Evolutionary conservation across 768 basidiomycete genomes (phyloP).

Genomic region (Naematelia encephala): DNA sequence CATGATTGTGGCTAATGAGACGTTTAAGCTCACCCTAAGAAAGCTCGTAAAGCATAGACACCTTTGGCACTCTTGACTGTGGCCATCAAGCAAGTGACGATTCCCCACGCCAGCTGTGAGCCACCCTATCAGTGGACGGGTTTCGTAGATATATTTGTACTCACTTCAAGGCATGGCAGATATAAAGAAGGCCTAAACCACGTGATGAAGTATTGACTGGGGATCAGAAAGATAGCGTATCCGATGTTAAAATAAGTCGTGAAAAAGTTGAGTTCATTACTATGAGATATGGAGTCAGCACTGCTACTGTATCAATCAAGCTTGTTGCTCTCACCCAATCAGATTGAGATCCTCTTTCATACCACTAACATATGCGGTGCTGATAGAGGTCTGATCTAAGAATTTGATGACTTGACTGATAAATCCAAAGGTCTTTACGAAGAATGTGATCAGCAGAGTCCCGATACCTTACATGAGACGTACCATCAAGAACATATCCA

Average conservation of each 20-base stretch:
- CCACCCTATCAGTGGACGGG: too few relatives aligned
- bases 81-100: conserved; percentile 23
- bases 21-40: conserved; percentile 40
- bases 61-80: conserved; percentile 20
- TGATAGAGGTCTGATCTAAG: conserved; percentile 4
- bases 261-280: conserved; percentile 46
- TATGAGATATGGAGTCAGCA: too few relatives aligned
- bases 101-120: conserved; percentile 20
- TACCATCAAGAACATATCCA: conserved; percentile 26
- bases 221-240: conserved; percentile 9
- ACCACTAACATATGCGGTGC: conserved; percentile 24
- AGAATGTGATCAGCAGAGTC: conserved; percentile 25
- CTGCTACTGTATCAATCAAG: too few relatives aligned
- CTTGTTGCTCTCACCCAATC: too few relatives aligned
- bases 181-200: conserved; percentile 25
- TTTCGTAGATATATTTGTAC: background rate
- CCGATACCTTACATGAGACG: conserved; percentile 19
- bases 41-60: conserved; percentile 37
- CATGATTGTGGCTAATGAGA: conserved; percentile 33
- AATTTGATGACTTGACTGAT: conserved; percentile 13
- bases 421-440: conserved; percentile 11
- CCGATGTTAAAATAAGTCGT: conserved; percentile 31
- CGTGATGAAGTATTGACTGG: conserved; percentile 34
- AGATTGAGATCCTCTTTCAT: conserved; percentile 36
- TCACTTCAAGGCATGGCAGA: conserved; percentile 26